Evolutionary conservation across 148 eudicot species (phyloP).

Genomic region (Nepenthes gracilis): DNA sequence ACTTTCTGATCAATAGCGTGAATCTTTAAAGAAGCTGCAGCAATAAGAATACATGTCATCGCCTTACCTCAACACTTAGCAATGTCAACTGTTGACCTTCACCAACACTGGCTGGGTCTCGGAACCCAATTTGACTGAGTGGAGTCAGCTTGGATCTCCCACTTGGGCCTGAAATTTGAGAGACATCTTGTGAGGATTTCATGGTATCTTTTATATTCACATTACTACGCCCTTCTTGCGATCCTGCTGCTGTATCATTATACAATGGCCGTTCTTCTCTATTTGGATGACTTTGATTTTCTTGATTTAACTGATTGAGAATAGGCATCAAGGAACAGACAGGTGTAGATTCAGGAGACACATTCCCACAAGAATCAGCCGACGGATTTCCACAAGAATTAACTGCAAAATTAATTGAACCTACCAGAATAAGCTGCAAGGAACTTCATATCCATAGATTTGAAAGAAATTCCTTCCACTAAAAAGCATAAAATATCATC

Average conservation of each 20-base stretch:
- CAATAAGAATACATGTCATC: background rate
- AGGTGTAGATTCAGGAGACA: constrained; percentile 15
- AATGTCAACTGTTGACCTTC: constrained; percentile 85
- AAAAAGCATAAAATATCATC: background rate
- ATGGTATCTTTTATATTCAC: constrained; percentile 7
- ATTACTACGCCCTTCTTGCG: constrained; percentile 13
- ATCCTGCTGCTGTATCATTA: constrained; percentile 8
- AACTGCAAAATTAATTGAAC: constrained; percentile 20
- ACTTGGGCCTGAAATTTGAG: constrained; percentile 91
- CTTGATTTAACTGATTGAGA: constrained; percentile 14
- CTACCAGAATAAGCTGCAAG: constrained; percentile 1
- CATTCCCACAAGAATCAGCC: constrained; percentile 11
- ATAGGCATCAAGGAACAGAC: constrained; percentile 14
- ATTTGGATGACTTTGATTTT: constrained; percentile 9
- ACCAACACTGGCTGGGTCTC: constrained; percentile 91
- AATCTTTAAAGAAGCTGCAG: background rate
- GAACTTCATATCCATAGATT: too few species aligned
- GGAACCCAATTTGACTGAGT: constrained; percentile 86
- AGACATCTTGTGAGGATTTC: constrained; percentile 40
- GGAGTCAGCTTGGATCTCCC: constrained; percentile 62
- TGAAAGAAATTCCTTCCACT: background rate
- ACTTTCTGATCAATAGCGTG: background rate
- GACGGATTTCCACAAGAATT: constrained; percentile 9
- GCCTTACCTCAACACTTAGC: constrained; percentile 73
- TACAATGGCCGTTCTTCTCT: constrained; percentile 8